Percentiles rank a stretch among this genome's conserved stretches.
Evolutionary conservation across 2,329 filamentous ascomycete species (phyloP).

Genomic region (Elsinoe arachidis): DNA sequence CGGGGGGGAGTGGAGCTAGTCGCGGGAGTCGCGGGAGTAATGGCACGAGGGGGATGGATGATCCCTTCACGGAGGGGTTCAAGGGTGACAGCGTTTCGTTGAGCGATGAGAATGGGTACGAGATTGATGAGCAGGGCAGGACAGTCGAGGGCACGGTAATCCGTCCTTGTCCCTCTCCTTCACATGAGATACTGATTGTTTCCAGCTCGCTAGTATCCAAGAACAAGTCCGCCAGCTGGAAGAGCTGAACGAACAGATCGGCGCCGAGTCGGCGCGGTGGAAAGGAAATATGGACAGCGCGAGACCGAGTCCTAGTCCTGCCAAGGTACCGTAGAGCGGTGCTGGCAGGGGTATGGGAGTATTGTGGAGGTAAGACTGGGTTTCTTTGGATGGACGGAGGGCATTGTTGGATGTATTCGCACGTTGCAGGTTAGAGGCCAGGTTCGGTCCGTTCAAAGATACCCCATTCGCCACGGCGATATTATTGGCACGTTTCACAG

Average conservation of each 20-base stretch:
- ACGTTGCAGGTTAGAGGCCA: background rate
- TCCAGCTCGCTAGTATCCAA: slow-evolving; percentile 16
- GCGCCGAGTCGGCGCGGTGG: slow-evolving; percentile 16
- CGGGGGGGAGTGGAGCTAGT: background rate
- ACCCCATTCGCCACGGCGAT: slow-evolving; percentile 3
- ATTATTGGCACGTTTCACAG: background rate
- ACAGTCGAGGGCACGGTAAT: slow-evolving; percentile 16
- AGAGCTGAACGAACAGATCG: slow-evolving; percentile 19
- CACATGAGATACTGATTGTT: background rate
- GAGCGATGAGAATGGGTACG: background rate
- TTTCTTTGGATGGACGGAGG: background rate
- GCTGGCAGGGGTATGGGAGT: background rate
- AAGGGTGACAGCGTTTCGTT: background rate
- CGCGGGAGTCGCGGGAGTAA: background rate
- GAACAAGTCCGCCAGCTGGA: slow-evolving; percentile 17
- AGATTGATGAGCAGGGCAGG: slow-evolving; percentile 4
- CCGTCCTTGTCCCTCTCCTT: background rate
- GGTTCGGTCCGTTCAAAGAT: background rate
- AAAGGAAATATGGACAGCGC: slow-evolving; percentile 11
- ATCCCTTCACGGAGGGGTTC: slow-evolving; percentile 5
- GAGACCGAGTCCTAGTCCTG: slow-evolving; percentile 2
- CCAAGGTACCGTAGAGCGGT: background rate
- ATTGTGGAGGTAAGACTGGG: background rate
- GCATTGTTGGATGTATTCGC: background rate
- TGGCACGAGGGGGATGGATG: background rate